Conservation (phyloP, 192 early-diverging fungal genomes). For the Dimargaris cristalligena region DNA sequence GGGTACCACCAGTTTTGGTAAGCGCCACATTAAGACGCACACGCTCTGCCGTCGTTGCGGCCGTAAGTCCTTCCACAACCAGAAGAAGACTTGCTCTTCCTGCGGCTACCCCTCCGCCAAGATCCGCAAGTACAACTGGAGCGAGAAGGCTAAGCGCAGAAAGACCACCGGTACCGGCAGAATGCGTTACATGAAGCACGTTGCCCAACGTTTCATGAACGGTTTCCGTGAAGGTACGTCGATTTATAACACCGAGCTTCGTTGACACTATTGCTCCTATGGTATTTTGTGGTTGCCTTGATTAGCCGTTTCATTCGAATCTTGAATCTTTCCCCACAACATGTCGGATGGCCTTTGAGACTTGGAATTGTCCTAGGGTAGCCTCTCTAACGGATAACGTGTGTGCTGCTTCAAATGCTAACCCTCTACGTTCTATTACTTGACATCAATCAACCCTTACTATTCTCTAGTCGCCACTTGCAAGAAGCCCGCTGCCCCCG, state of each 20-base stretch:
- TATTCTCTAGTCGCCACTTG: too few relatives aligned
- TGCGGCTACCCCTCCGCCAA: constrained; percentile 98
- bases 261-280: too few relatives aligned
- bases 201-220: constrained; percentile 93
- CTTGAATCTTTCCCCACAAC: too few relatives aligned
- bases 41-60: constrained; percentile 96
- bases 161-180: constrained; percentile 99
- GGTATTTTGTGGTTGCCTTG: too few relatives aligned
- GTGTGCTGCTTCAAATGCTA: too few relatives aligned
- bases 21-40: constrained; percentile 99
- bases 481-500: constrained; percentile 10
- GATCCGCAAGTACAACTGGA: constrained; percentile 94
- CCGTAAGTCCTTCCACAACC: constrained; percentile 94
- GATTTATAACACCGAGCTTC: too few relatives aligned
- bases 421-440: too few relatives aligned
- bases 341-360: too few relatives aligned
- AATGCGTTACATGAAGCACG: constrained; percentile 88
- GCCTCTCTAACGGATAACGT: too few relatives aligned
- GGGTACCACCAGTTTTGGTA: constrained; percentile 98
- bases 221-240: constrained; percentile 77
- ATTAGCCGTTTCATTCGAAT: too few relatives aligned
- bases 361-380: too few relatives aligned
- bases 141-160: constrained; percentile 88
- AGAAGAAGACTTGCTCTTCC: constrained; percentile 99
- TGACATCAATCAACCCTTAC: too few relatives aligned